Conservation (phyloP, 2,329 filamentous ascomycete genomes). For the Fusarium sp. region DNA sequence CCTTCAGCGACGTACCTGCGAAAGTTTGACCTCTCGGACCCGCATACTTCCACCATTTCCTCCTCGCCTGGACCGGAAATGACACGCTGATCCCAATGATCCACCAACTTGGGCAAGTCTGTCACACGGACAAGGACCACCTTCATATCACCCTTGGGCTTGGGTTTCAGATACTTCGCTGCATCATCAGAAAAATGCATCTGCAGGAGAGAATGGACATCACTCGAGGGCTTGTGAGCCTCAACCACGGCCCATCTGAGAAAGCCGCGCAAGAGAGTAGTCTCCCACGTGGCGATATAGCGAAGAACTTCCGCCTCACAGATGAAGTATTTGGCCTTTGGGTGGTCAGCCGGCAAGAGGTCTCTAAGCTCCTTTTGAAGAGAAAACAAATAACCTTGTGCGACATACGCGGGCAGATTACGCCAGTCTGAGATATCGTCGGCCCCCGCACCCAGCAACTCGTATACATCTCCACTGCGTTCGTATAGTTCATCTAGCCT, state of each 20-base stretch:
- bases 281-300: fast-evolving
- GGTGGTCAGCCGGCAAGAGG: neutral
- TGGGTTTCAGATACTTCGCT: fast-evolving
- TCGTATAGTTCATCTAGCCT: fast-evolving
- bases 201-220: neutral
- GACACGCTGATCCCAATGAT: neutral
- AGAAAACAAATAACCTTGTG: fast-evolving
- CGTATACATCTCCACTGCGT: fast-evolving
- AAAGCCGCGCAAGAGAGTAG: neutral
- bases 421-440: neutral
- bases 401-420: neutral
- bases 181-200: neutral
- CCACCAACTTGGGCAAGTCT: neutral
- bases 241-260: fast-evolving
- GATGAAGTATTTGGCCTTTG: neutral
- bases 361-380: fast-evolving
- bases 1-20: neutral
- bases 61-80: neutral
- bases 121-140: neutral
- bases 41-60: neutral
- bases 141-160: neutral
- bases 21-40: neutral
- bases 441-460: fast-evolving
- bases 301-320: fast-evolving
- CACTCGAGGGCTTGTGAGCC: neutral